A percentile compares a stretch with the other conserved stretches of the same genome.
Conservation (phyloP, 257 asterid species). For the Ehretia macrophylla region DNA sequence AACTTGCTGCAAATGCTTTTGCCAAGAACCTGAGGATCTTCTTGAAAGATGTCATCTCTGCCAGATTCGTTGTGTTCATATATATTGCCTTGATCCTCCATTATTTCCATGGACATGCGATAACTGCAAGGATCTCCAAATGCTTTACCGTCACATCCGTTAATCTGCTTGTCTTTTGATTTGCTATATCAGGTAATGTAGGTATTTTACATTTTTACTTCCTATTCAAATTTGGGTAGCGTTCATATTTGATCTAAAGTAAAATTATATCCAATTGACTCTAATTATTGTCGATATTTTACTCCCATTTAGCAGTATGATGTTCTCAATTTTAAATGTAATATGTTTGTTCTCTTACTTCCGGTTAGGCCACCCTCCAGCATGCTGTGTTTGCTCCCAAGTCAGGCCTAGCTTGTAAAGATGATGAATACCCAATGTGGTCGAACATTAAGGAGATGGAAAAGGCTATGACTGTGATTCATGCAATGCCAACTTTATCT, state of each 20-base stretch:
- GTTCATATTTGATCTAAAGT: too few relatives aligned
- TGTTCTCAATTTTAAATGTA: too few relatives aligned
- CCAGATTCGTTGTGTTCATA: conserved; percentile 54
- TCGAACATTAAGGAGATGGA: conserved; percentile 5
- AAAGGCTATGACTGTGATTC: conserved; percentile 29
- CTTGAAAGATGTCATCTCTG: conserved; percentile 58
- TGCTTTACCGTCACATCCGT: conserved; percentile 27
- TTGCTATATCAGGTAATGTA: neutral
- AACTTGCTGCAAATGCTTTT: conserved; percentile 55
- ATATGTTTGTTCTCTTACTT: too few relatives aligned
- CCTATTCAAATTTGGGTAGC: neutral
- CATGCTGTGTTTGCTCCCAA: neutral
- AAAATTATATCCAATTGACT: too few relatives aligned
- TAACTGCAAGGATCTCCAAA: conserved; percentile 66
- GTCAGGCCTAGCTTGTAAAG: conserved; percentile 6
- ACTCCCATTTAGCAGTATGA: too few relatives aligned
- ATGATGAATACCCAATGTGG: conserved; percentile 20
- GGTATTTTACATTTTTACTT: neutral
- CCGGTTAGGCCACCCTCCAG: too few relatives aligned
- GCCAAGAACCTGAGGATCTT: conserved; percentile 78
- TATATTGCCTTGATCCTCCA: conserved; percentile 86
- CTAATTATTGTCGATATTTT: too few relatives aligned
- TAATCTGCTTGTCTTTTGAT: neutral
- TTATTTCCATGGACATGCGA: conserved; percentile 72
- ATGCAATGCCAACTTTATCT: conserved; percentile 32